Evolutionary conservation across 1,284 basidiomycete genomes (phyloP).

Genomic region (Ustilago tritici): DNA sequence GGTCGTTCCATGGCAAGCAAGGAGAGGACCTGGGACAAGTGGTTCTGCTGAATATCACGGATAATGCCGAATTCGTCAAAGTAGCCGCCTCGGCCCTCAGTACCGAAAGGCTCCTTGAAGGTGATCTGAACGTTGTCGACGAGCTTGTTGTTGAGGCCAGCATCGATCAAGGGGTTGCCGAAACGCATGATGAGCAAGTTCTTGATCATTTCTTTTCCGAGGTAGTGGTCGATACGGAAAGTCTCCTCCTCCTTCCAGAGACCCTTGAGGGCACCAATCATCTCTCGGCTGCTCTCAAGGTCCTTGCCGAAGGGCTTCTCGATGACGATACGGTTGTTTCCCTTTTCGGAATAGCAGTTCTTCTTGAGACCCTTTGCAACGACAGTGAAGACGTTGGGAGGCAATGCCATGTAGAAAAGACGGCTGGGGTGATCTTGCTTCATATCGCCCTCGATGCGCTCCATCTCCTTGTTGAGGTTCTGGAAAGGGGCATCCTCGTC

Average conservation of each 20-base stretch:
- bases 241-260: slow-evolving; percentile 69
- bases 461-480: slow-evolving; percentile 61
- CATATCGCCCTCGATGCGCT: slow-evolving; percentile 54
- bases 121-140: slow-evolving; percentile 70
- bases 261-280: slow-evolving; percentile 67
- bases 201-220: slow-evolving; percentile 70
- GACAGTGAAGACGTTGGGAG: slow-evolving; percentile 67
- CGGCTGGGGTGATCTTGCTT: slow-evolving; percentile 55
- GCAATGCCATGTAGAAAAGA: slow-evolving; percentile 69
- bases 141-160: slow-evolving; percentile 67
- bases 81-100: slow-evolving; percentile 70
- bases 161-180: slow-evolving; percentile 67
- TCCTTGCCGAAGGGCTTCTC: slow-evolving; percentile 69
- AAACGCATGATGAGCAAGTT: slow-evolving; percentile 68
- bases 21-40: slow-evolving; percentile 69
- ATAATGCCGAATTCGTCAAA: slow-evolving; percentile 71
- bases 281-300: slow-evolving; percentile 65
- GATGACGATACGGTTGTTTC: slow-evolving; percentile 66
- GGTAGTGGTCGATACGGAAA: slow-evolving; percentile 70
- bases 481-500: slow-evolving; percentile 65
- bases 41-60: slow-evolving; percentile 70
- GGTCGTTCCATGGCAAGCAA: slow-evolving; percentile 70
- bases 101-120: slow-evolving; percentile 71
- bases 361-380: slow-evolving; percentile 65
- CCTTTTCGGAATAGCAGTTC: slow-evolving; percentile 64